These are phyloP conservation scores for Aspergillus oerlinghausenensis DNA, from an alignment of 2,329 filamentous ascomycete genomes.

Conservation along the genomic window DNA sequence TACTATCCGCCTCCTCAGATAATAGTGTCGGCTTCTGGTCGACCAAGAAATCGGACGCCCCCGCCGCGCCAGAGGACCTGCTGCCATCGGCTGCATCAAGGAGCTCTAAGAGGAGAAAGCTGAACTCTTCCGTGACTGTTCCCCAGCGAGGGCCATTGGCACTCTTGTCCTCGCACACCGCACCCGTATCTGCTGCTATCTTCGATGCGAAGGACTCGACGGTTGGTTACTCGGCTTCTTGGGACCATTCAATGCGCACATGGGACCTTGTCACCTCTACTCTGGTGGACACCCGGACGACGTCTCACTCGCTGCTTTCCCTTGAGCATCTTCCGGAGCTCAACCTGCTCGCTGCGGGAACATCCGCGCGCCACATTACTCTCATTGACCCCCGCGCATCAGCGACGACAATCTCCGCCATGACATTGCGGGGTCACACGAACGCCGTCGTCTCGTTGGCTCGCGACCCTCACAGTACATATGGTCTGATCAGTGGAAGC, in stretches of 20 bases:
- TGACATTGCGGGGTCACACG: slow-evolving; percentile 87
- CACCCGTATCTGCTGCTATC: slow-evolving; percentile 70
- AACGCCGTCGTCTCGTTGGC: slow-evolving; percentile 64
- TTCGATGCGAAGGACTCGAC: slow-evolving; percentile 84
- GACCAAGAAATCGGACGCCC: slow-evolving; percentile 69
- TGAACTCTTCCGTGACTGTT: slow-evolving; percentile 53
- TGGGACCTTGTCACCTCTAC: slow-evolving; percentile 80
- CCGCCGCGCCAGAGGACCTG: slow-evolving; percentile 64
- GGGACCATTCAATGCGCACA: slow-evolving; percentile 86
- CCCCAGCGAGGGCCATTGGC: slow-evolving; percentile 74
- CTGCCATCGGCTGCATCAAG: slow-evolving; percentile 62
- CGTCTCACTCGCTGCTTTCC: slow-evolving; percentile 76
- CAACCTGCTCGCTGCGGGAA: slow-evolving; percentile 67
- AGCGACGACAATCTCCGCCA: slow-evolving; percentile 69
- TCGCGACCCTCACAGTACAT: slow-evolving; percentile 62
- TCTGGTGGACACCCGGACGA: slow-evolving; percentile 77
- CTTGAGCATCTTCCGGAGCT: slow-evolving; percentile 67
- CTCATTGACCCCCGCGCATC: slow-evolving; percentile 85
- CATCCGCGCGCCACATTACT: slow-evolving; percentile 79
- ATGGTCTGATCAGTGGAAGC: slow-evolving; percentile 81
- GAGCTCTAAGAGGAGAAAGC: slow-evolving; percentile 71
- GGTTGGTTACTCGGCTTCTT: slow-evolving; percentile 84
- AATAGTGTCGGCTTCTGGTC: slow-evolving; percentile 86
- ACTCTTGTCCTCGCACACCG: slow-evolving; percentile 66
- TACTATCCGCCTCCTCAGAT: slow-evolving; percentile 83